These are phyloP conservation scores for Mucor mucedo DNA, from an alignment of 371 early-diverging fungal species.

Conservation along the genomic window DNA sequence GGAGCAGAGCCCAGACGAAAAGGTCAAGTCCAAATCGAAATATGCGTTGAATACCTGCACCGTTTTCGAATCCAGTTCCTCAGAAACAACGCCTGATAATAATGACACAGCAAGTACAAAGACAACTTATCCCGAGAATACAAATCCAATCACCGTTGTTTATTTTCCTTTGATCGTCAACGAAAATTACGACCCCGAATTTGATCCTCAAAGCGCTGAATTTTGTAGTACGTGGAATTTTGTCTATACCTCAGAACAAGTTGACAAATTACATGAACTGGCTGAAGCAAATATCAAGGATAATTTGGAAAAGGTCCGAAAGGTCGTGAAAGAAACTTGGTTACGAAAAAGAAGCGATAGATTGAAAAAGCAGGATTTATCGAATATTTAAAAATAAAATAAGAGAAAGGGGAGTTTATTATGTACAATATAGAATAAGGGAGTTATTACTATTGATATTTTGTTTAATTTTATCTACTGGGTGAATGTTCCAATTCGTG, in stretches of 20 bases:
- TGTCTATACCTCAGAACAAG: conserved; percentile 63
- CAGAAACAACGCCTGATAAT: conserved; percentile 22
- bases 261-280: conserved; percentile 57
- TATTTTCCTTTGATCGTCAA: conserved; percentile 70
- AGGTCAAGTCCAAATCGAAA: conserved; percentile 12
- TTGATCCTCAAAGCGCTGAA: conserved; percentile 66
- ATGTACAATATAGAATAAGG: neutral
- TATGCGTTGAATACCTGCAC: conserved; percentile 46
- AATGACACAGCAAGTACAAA: conserved; percentile 11
- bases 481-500: conserved; percentile 12
- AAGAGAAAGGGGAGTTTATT: neutral
- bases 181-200: conserved; percentile 53
- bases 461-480: conserved; percentile 2
- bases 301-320: conserved; percentile 48
- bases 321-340: conserved; percentile 52
- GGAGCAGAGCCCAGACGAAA: conserved; percentile 4
- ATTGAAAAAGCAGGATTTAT: conserved; percentile 9
- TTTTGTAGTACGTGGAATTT: conserved; percentile 75
- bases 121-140: conserved; percentile 22
- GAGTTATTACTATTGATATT: neutral
- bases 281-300: conserved; percentile 54
- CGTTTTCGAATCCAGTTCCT: conserved; percentile 43
- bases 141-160: conserved; percentile 57
- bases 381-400: neutral
- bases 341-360: conserved; percentile 41